Conservation (phyloP, 2,329 filamentous ascomycete species). For the Cercospora sp. region DNA sequence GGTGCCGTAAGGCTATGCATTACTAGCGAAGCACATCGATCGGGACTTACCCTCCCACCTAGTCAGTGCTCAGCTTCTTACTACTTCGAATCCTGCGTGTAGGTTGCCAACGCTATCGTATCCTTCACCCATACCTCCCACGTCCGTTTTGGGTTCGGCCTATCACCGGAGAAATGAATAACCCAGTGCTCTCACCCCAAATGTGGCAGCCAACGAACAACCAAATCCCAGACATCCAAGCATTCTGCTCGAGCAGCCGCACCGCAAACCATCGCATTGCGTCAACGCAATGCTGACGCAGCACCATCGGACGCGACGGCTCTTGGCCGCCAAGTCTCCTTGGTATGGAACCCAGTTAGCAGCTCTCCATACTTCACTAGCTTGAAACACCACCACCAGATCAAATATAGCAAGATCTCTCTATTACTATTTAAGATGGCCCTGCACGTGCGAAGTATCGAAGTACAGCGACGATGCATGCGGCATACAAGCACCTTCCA, state of each 20-base stretch:
- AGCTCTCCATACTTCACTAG: neutral
- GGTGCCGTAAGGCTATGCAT: neutral
- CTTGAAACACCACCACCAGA: neutral
- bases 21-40: neutral
- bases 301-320: neutral
- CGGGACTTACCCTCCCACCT: neutral
- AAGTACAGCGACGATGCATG: neutral
- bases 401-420: neutral
- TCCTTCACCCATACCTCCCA: neutral
- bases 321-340: constrained; percentile 12
- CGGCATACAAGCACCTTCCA: constrained; percentile 1
- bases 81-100: neutral
- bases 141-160: neutral
- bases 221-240: neutral
- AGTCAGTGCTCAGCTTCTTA: neutral
- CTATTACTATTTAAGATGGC: neutral
- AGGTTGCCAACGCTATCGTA: neutral
- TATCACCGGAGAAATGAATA: neutral
- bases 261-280: neutral
- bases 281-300: constrained; percentile 1
- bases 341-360: neutral
- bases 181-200: neutral
- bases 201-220: neutral
- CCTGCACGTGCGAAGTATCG: neutral
- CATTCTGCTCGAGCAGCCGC: constrained; percentile 11